Base-by-base conservation (phyloP, 352 stramenopile genomes). In the Phytopythium mirpurense region DNA sequence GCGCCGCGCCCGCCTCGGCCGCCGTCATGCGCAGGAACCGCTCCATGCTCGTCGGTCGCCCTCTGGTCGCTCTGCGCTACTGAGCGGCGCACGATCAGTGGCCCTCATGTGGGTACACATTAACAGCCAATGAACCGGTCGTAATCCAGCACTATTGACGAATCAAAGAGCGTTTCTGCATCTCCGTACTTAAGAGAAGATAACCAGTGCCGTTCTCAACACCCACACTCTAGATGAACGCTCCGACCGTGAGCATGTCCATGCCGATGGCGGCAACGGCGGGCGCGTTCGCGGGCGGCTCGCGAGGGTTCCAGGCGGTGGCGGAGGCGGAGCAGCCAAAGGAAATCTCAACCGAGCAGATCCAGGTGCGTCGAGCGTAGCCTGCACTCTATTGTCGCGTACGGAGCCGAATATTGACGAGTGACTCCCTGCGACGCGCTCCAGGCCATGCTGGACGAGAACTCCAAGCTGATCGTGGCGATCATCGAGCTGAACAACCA, bases 401-500 rank as follows among this genome's bases (percentile, higher is more conserved):
- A n/a, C n/a, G n/a, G n/a, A n/a, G n/a, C n/a, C n/a, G n/a, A n/a
- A n/a, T n/a, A n/a, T n/a, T n/a, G n/a, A n/a, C n/a, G n/a, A n/a
- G n/a, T n/a, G n/a, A n/a, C n/a, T n/a, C n/a, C n/a, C n/a, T n/a
- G n/a, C n/a, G n/a, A n/a, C n/a, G n/a, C n/a, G n/a, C n/a, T n/a
- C 31, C 24, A 93, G 83, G 79, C 74, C 18, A 92, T 94, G 80
- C 65, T 94, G 63, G 83, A 94, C 44, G 81, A 94, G 59, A 94
- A 94, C 65, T 91, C 83, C 48, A 70, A 65, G 34, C 68, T 94
- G 34, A 94, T 94, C 51, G 83, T 94, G 10, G 83, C 92, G 58
- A 90, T 94, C 68, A 94, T 94, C 60, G 78, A 78, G 46, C 76
- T 94, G 14, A 94, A 94, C 60, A 94, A 86, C 57, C 70, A 89